Percentiles rank a stretch among this genome's conserved stretches.
These are phyloP conservation scores for Closterium sp. DNA, from an alignment of 139 green algal species.

Conservation along the genomic window DNA sequence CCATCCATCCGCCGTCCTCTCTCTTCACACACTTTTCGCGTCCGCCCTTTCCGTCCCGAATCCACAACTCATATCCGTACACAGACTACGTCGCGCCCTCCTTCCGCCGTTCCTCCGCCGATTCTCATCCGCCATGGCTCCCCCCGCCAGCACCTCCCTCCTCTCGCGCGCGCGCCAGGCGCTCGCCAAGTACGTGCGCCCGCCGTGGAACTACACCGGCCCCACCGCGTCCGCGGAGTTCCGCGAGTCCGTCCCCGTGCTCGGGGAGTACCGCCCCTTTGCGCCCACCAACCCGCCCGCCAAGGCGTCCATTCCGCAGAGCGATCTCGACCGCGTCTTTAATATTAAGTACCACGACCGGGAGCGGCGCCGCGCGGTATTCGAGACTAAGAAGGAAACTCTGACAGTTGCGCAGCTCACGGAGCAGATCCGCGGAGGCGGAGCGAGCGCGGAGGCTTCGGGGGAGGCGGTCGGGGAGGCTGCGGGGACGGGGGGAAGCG, in stretches of 20 bases:
- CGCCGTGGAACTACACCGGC: background rate
- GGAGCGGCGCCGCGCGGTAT: background rate
- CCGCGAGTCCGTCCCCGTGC: background rate
- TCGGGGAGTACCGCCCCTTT: background rate
- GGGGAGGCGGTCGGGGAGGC: background rate
- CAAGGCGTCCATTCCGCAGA: background rate
- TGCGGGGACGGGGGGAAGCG: background rate
- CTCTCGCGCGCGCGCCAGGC: background rate
- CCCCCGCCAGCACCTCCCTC: background rate
- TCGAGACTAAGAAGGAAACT: background rate
- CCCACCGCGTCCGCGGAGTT: background rate
- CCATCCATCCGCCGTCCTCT: background rate
- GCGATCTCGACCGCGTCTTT: constrained; percentile 1
- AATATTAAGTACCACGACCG: constrained; percentile 18
- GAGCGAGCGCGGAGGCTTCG: background rate
- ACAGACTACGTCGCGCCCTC: background rate
- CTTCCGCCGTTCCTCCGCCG: background rate
- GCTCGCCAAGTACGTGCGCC: background rate
- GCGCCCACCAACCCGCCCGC: background rate
- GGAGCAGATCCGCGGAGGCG: background rate
- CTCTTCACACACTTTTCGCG: background rate
- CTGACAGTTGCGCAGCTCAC: background rate
- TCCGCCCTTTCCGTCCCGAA: background rate
- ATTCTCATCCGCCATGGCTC: background rate
- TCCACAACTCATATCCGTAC: background rate